These are phyloP conservation scores for Dictyostelium firmibasis DNA, from an alignment of 78 protist genomes.

Conservation along the genomic window DNA sequence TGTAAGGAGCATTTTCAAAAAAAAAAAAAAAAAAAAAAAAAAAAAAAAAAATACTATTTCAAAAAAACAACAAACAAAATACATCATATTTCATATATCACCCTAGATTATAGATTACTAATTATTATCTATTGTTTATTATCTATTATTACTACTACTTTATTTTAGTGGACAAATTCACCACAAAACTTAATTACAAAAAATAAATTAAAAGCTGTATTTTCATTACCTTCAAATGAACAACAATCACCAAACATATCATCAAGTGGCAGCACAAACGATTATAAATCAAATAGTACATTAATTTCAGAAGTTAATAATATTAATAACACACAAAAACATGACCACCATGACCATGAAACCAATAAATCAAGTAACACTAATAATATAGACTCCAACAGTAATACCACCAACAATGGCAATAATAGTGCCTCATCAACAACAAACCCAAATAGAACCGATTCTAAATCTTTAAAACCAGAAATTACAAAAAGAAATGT, in stretches of 20 bases:
- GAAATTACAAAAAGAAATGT: neutral
- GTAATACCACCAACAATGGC: neutral
- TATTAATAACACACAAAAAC: neutral
- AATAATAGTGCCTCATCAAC: neutral
- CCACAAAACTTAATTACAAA: conserved; percentile 33
- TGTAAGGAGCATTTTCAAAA: too few relatives aligned
- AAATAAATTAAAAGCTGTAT: conserved; percentile 69
- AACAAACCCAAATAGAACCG: neutral
- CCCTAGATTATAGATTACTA: neutral
- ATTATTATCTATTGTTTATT: neutral
- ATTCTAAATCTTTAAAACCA: neutral
- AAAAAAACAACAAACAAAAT: neutral
- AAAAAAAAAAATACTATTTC: neutral
- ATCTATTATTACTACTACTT: too few relatives aligned
- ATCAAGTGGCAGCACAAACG: neutral
- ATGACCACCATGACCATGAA: neutral
- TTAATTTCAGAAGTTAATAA: neutral
- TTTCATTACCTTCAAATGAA: conserved; percentile 31
- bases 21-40: too few relatives aligned
- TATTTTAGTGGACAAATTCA: conserved; percentile 47
- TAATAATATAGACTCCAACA: too few relatives aligned
- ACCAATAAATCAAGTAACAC: neutral
- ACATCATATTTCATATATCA: neutral
- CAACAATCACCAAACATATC: neutral
- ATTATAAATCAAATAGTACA: neutral